Evolutionary conservation across 148 eudicot species (phyloP).

Genomic region (Persicaria tinctoria): DNA sequence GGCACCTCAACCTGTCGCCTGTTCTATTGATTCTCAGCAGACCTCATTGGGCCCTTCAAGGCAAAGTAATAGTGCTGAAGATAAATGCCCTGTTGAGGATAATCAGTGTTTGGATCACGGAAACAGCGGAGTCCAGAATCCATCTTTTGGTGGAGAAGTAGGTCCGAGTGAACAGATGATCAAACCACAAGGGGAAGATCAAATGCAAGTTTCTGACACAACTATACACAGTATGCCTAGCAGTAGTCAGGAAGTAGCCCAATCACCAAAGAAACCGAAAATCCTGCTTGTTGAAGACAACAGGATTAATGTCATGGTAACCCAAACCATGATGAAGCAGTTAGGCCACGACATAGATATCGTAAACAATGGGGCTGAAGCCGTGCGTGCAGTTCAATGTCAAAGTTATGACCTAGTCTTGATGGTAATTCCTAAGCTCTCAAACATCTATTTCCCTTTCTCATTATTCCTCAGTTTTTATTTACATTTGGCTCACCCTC

Average conservation of each 20-base stretch:
- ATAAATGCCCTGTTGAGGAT: conserved; percentile 12
- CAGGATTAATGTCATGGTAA: conserved; percentile 81
- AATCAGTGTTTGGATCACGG: conserved; percentile 17
- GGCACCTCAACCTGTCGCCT: conserved; percentile 29
- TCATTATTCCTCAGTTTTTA: background rate
- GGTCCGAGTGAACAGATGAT: conserved; percentile 17
- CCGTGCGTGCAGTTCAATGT: conserved; percentile 70
- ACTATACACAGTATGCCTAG: conserved; percentile 44
- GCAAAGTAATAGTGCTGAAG: conserved; percentile 17
- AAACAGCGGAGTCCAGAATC: conserved; percentile 18
- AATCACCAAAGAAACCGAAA: conserved; percentile 34
- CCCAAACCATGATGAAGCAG: conserved; percentile 78
- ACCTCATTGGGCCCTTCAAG: conserved; percentile 26
- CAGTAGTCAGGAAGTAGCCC: conserved; percentile 27
- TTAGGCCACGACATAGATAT: conserved; percentile 69
- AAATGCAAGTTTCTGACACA: conserved; percentile 23
- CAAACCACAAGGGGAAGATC: conserved; percentile 19
- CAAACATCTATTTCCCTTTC: background rate
- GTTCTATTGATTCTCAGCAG: conserved; percentile 27
- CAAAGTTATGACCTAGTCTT: conserved; percentile 60
- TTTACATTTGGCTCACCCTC: background rate
- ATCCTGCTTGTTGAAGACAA: conserved; percentile 93
- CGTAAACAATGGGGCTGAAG: conserved; percentile 85
- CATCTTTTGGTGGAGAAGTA: conserved; percentile 14
- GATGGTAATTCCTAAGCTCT: conserved; percentile 48